Evolutionary conservation across 2,329 filamentous ascomycete genomes (phyloP).

Genomic region (Xylaria sp.): DNA sequence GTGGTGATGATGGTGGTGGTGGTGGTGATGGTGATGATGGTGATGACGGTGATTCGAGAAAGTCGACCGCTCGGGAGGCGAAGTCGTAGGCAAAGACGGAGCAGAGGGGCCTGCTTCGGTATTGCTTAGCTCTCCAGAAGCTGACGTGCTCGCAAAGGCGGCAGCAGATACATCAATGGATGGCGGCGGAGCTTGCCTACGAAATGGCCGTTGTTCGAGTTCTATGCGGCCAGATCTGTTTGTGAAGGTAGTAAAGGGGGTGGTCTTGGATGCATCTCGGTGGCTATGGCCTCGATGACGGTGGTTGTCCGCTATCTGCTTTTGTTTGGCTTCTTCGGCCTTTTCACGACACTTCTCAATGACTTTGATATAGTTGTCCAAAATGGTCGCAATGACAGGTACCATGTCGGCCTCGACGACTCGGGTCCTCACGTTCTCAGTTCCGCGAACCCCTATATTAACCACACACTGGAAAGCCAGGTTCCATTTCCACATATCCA

Average conservation of each 20-base stretch:
- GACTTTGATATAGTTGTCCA: conserved; percentile 98
- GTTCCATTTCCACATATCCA: conserved; percentile 99
- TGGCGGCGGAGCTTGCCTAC: conserved; percentile 82
- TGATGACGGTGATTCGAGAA: conserved; percentile 60
- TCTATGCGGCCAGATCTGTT: conserved; percentile 60
- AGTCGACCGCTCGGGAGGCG: conserved; percentile 72
- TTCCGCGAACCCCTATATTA: conserved; percentile 96
- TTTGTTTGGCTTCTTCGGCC: conserved; percentile 80
- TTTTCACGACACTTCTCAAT: conserved; percentile 90
- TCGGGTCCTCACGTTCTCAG: conserved; percentile 89
- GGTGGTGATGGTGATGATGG: conserved; percentile 56
- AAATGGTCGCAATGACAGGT: conserved; percentile 95
- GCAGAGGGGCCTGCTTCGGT: conserved; percentile 65
- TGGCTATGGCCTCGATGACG: conserved; percentile 58
- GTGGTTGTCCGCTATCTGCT: conserved; percentile 62
- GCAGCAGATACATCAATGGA: conserved; percentile 76
- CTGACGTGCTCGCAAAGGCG: conserved; percentile 53
- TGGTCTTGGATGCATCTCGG: conserved; percentile 53
- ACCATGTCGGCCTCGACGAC: conserved; percentile 99
- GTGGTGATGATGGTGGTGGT: conserved; percentile 52
- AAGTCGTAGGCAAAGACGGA: conserved; percentile 68
- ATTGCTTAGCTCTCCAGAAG: conserved; percentile 47
- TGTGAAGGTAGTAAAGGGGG: conserved; percentile 61
- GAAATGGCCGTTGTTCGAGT: conserved; percentile 64
- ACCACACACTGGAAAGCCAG: conserved; percentile 98